phyloP scores from a whole-genome alignment of 768 basidiomycete species.

The Sistotremastrum niveocremeum region DNA sequence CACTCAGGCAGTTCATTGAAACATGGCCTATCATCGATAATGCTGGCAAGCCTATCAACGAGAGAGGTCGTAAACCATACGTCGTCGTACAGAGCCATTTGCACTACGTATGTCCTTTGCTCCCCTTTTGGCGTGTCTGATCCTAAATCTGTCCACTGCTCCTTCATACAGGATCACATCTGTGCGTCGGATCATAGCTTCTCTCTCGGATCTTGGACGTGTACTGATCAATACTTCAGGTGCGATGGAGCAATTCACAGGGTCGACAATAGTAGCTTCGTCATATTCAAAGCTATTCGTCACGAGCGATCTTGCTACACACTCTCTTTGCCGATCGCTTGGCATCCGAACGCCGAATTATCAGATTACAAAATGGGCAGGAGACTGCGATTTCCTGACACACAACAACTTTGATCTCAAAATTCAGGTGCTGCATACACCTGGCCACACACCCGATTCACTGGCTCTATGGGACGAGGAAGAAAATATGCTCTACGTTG shows the following conservation, averaged over 20 bases:
- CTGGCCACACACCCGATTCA: constrained; percentile 47
- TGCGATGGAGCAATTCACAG: constrained; percentile 37
- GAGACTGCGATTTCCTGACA: background rate
- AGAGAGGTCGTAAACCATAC: constrained; percentile 26
- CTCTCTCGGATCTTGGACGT: background rate
- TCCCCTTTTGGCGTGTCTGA: too few species aligned
- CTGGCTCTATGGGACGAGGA: constrained; percentile 36
- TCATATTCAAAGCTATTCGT: constrained; percentile 32
- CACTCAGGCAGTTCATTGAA: constrained; percentile 37
- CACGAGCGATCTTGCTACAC: constrained; percentile 24
- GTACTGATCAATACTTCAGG: constrained; percentile 18
- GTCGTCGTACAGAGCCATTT: constrained; percentile 38
- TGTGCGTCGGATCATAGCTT: constrained; percentile 21
- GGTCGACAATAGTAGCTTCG: constrained; percentile 36
- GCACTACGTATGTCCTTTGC: constrained; percentile 22
- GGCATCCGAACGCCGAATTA: constrained; percentile 32
- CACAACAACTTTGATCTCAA: constrained; percentile 17
- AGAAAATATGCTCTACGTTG: constrained; percentile 42
- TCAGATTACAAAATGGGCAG: background rate
- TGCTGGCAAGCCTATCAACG: constrained; percentile 29
- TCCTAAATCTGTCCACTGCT: too few species aligned
- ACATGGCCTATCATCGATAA: constrained; percentile 30
- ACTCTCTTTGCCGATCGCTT: constrained; percentile 33
- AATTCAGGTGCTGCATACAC: constrained; percentile 36
- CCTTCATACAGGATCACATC: constrained; percentile 29